These are phyloP conservation scores for Ceratocystis harringtonii DNA, from an alignment of 2,329 filamentous ascomycete species.

Conservation along the genomic window DNA sequence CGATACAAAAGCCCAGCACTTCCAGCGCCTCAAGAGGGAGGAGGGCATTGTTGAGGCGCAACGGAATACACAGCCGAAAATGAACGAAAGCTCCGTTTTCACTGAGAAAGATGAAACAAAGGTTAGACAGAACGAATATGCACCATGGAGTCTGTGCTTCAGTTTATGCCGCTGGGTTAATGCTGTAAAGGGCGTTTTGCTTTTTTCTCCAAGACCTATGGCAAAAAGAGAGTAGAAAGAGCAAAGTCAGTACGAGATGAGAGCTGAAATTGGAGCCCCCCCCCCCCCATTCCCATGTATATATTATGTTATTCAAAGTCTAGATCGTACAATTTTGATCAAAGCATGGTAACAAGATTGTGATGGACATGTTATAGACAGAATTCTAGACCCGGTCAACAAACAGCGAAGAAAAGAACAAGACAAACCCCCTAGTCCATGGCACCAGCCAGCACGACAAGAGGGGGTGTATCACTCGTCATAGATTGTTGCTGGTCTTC, in stretches of 20 bases:
- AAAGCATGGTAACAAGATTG: not conserved
- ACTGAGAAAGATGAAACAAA: not conserved
- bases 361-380: not conserved
- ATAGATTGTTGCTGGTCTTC: too few relatives aligned
- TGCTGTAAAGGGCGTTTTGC: not conserved
- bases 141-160: not conserved
- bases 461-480: too few relatives aligned
- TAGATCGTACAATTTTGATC: not conserved
- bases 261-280: not conserved
- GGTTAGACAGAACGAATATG: not conserved
- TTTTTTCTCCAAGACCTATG: not conserved
- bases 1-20: too few relatives aligned
- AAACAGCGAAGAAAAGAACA: not conserved
- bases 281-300: too few relatives aligned
- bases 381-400: not conserved
- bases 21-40: not conserved
- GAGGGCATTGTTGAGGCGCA: not conserved
- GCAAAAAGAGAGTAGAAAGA: not conserved
- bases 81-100: not conserved
- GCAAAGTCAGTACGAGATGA: not conserved
- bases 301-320: not conserved
- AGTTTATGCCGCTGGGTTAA: not conserved
- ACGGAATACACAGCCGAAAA: not conserved
- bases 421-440: not conserved
- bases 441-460: too few relatives aligned